Evolutionary conservation across 1,284 basidiomycete species (phyloP), one percentile per base, ranked within the genome.

Genomic region (Agaricales sp.): DNA sequence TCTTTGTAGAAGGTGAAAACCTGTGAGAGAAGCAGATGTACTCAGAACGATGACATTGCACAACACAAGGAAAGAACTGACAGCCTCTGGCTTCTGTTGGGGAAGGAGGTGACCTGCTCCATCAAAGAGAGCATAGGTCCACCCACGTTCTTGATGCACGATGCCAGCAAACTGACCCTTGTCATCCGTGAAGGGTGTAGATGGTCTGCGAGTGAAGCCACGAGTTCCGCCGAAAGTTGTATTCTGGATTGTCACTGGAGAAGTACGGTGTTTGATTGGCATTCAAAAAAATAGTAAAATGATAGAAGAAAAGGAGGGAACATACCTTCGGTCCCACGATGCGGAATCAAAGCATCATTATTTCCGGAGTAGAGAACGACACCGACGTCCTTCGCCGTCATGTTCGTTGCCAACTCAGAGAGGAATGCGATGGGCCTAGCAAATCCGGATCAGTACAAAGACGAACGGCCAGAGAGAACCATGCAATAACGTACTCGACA

Each of bases 181-280:
- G 50, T 82, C 80, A 49, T 78, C 76, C 49, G 62, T 68, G 78
- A 80, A 82, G 1, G 78, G 74, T 0, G 83, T 87, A 1, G 78
- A 72, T 0, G 83, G 83, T 51, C 73, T 71, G 44, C 74, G 68
- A 3, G 80, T 76, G 59, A 87, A 87, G 2, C 84, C 84, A 60
- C 78, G 81, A 39, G 79, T 78, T 12, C 79, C 82, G 26, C 82
- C 82, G 55, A 86, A 87, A 0, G 84, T 84, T 6, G 80, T 84
- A 55, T 87, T 87, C 78, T 84, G 82, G 22, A 85, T 85, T 12
- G 73, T 67, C 38, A 82, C 82, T 83, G 54, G 8, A 41, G 3
- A 50, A 52, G 49, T 51, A 44, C 49, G 22, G 24, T 30, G 18
- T 4, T 45, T 22, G 24, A 43, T 57, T 30, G 59, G 54, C 24